Base-by-base conservation (phyloP, 495 filamentous ascomycete genomes). In the Niebla homalea region DNA sequence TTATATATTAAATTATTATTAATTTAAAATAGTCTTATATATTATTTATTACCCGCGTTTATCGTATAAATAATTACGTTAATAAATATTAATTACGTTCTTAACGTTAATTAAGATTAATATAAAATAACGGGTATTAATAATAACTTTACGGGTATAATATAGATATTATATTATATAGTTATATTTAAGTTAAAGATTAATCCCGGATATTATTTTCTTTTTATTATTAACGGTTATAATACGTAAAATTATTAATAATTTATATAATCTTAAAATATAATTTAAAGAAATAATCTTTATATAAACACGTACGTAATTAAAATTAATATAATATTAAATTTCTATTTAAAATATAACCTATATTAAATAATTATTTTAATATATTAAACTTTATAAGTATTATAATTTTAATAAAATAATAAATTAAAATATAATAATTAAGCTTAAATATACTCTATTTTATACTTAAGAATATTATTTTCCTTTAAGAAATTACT, bases 1-100 rank as follows among this genome's bases (percentile, higher is more conserved):
- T 55, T 43, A 38, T 45, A 44, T 43, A 46, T 43, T 46, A 43
- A 42, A 43, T 56, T 55, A 43, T 45, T 23, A 56, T n/a, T n/a
- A n/a, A n/a, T n/a, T n/a, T n/a, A n/a, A n/a, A n/a, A 36, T 42
- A 46, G 8, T 56, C 36, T 44, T 40, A 45, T 22, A 56, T 53
- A 54, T 15, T 22, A 44, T 46, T 48, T n/a, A 29, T 36, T 55
- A 23, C 32, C n/a, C n/a, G 25, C 55, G 44, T 26, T 25, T 46
- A 23, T 54, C 26, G n/a, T 38, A 35, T n/a, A n/a, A n/a, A n/a
- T n/a, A n/a, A n/a, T n/a, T n/a, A n/a, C n/a, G n/a, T n/a, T n/a
- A n/a, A n/a, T n/a, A n/a, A n/a, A n/a, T n/a, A n/a, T n/a, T n/a
- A n/a, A n/a, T n/a, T n/a, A n/a, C n/a, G n/a, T n/a, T n/a, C n/a